Evolutionary conservation across 768 basidiomycete genomes (phyloP).

Genomic region (Termitomyces bulborhizus): DNA sequence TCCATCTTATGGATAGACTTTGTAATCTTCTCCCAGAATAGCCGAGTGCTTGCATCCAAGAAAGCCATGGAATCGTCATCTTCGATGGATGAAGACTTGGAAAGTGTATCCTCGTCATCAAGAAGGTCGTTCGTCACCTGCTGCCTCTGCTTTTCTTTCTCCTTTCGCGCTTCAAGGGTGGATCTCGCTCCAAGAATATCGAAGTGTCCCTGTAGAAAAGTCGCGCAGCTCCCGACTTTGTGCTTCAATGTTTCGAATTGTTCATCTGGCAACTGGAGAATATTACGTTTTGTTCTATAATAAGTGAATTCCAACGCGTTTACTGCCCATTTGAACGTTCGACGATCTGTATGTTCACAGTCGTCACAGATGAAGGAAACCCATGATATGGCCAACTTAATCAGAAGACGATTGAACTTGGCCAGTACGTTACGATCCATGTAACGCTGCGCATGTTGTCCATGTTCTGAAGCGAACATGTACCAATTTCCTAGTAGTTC

Average conservation of each 20-base stretch:
- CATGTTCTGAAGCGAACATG: slow-evolving; percentile 93
- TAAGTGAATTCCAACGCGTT: slow-evolving; percentile 91
- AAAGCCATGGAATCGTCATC: slow-evolving; percentile 40
- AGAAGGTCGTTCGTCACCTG: slow-evolving; percentile 41
- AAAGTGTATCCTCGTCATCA: slow-evolving; percentile 47
- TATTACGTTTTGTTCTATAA: slow-evolving; percentile 82
- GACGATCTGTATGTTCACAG: slow-evolving; percentile 92
- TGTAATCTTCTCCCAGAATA: slow-evolving; percentile 71
- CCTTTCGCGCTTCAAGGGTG: slow-evolving; percentile 79
- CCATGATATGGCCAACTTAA: slow-evolving; percentile 94
- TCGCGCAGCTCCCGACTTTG: slow-evolving; percentile 95
- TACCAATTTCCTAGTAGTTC: slow-evolving; percentile 94
- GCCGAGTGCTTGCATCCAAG: slow-evolving; percentile 58
- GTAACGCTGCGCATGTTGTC: slow-evolving; percentile 81
- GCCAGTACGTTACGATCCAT: slow-evolving; percentile 69
- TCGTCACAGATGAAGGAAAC: slow-evolving; percentile 98
- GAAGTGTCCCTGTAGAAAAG: slow-evolving; percentile 93
- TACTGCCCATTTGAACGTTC: slow-evolving; percentile 98
- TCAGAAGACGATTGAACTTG: slow-evolving; percentile 79
- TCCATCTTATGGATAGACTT: slow-evolving; percentile 62
- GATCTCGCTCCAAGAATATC: slow-evolving; percentile 96
- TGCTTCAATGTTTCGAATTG: slow-evolving; percentile 89
- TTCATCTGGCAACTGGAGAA: slow-evolving; percentile 78
- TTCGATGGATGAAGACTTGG: slow-evolving; percentile 25
- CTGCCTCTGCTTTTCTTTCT: slow-evolving; percentile 74